Evolutionary conservation across 2,329 filamentous ascomycete species (phyloP).

Genomic region (Aspergillus eucalypticola): DNA sequence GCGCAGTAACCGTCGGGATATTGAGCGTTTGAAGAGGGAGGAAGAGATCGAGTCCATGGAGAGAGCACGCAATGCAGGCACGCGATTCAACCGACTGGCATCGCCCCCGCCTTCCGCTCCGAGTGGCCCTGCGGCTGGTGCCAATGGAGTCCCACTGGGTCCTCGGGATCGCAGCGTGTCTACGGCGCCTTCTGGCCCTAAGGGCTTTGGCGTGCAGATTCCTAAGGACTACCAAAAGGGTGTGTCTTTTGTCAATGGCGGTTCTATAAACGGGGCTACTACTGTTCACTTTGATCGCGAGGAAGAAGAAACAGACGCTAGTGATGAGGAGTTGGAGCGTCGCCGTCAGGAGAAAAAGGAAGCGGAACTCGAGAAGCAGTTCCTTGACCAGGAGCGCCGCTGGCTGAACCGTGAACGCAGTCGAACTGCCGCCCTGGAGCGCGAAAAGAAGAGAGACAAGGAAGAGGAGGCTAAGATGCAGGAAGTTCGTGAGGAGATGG

Average conservation of each 20-base stretch:
- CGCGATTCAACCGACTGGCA: conserved; percentile 66
- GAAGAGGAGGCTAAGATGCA: conserved; percentile 69
- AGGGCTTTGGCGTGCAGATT: conserved; percentile 62
- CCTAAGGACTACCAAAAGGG: conserved; percentile 74
- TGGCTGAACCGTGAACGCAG: conserved; percentile 89
- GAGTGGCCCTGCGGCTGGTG: conserved; percentile 61
- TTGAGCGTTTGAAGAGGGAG: conserved; percentile 82
- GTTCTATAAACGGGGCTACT: conserved; percentile 61
- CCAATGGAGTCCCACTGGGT: conserved; percentile 76
- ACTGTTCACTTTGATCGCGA: conserved; percentile 62
- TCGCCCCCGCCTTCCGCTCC: conserved; percentile 68
- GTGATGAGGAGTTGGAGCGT: conserved; percentile 79
- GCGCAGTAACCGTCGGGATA: conserved; percentile 80
- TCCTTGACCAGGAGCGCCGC: conserved; percentile 79
- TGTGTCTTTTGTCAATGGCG: conserved; percentile 80
- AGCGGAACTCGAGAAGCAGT: conserved; percentile 75
- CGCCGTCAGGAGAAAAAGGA: conserved; percentile 70
- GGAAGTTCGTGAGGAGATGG: conserved; percentile 65
- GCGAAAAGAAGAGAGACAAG: conserved; percentile 77
- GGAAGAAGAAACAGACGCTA: conserved; percentile 84
- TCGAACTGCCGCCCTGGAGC: conserved; percentile 78
- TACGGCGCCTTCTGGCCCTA: conserved; percentile 74
- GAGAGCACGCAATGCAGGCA: conserved; percentile 67
- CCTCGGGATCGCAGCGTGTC: conserved; percentile 67
- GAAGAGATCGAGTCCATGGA: conserved; percentile 91